Evolutionary conservation across 176 grass and related monocot species (phyloP).

Genomic region (Oryza australiensis): DNA sequence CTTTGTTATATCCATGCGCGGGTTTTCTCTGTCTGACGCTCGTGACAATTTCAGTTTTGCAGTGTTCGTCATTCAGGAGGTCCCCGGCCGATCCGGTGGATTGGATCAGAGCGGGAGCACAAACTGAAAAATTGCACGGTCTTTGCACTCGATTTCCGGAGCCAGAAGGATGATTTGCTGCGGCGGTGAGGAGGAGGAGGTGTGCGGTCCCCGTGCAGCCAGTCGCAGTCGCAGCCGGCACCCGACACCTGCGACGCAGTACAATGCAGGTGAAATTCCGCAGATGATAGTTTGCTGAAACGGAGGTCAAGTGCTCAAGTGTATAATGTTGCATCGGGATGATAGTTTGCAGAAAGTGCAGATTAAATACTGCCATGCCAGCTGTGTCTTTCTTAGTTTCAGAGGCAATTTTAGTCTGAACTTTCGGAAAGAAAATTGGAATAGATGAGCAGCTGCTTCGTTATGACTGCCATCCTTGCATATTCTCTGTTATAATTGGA

Average conservation of each 20-base stretch:
- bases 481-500: not conserved
- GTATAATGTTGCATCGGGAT: not conserved
- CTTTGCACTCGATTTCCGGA: not conserved
- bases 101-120: not conserved
- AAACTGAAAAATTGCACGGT: not conserved
- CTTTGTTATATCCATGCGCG: not conserved
- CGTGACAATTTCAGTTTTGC: not conserved
- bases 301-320: not conserved
- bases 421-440: not conserved
- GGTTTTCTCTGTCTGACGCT: not conserved
- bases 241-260: constrained; percentile 14
- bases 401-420: not conserved
- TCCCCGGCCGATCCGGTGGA: not conserved
- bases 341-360: not conserved
- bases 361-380: not conserved
- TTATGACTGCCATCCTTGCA: not conserved
- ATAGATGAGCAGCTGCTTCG: not conserved
- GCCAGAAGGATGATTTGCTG: constrained; percentile 45
- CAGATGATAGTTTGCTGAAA: not conserved
- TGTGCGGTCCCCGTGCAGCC: constrained; percentile 24
- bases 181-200: constrained; percentile 36
- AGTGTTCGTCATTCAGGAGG: constrained; percentile 15
- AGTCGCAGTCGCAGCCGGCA: constrained; percentile 32
- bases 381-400: not conserved
- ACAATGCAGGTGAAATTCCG: constrained; percentile 42